Base-by-base conservation (phyloP, 768 basidiomycete genomes). In the Fibroporia radiculosa region DNA sequence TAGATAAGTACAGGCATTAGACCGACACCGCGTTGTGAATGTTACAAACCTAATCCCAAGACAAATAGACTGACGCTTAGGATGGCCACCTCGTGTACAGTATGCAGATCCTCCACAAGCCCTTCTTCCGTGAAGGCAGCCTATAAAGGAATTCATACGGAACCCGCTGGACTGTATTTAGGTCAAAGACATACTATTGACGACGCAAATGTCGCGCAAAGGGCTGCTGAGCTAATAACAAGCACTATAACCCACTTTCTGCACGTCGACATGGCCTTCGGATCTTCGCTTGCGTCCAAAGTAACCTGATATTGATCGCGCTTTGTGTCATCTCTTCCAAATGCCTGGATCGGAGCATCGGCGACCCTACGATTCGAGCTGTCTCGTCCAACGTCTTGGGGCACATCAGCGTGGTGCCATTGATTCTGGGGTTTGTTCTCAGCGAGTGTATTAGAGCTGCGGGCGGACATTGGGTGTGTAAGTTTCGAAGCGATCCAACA, bases 41-140 rank as follows among this genome's bases (percentile, higher is more conserved):
- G 8, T 25, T 6, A 42, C 51, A 18, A 34, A 45, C 67, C 64
- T 16, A 69, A 57, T 2, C 67, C 70, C 6, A 48, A 25, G 19
- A 70, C 68, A 52, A 72, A 75, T 12, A 77, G 43, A 31, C 72
- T 73, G 24, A 78, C 62, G 26, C 61, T 63, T n/a, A 78, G 66
- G 19, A 73, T 70, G 0, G 73, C 65, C 16, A 80, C 75, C 48
- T 77, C 72, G 12, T 62, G 62, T 0, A 75, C 72, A 3, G 81
- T 75, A 33, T 74, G 66, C 33, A 87, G 71, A 5, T 70, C 63
- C 7, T 57, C 45, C 28, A 78, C 67, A 32, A 84, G 68, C 0
- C 75, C 80, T 1, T 58, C 54, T 60, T 89, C 84, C 1, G 87
- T 77, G 41, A 78, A 79, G 0, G 76, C 65, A 7, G 81, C 75